phyloP scores from a whole-genome alignment of 192 early-diverging fungal genomes.

The Paraglomus occultum region DNA sequence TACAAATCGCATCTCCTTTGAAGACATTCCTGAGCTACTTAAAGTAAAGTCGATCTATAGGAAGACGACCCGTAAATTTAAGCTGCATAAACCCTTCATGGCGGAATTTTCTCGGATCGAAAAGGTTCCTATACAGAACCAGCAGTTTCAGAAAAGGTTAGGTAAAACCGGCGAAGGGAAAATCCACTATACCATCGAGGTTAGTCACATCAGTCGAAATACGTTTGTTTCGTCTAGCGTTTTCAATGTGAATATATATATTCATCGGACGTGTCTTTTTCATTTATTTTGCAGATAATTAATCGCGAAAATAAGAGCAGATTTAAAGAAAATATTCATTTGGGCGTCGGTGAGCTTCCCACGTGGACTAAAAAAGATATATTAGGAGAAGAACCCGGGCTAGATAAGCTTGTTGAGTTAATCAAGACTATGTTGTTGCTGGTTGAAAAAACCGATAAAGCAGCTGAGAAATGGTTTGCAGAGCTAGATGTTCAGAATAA shows the following conservation, averaged over 20 bases:
- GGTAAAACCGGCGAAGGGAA: conserved; percentile 34
- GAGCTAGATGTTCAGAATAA: too few species aligned
- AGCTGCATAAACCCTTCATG: conserved; percentile 43
- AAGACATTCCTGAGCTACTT: conserved; percentile 40
- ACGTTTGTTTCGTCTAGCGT: too few species aligned
- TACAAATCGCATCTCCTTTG: conserved; percentile 32
- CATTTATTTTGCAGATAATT: conserved; percentile 21
- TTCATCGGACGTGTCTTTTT: neutral
- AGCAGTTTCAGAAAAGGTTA: conserved; percentile 30
- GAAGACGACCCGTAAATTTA: conserved; percentile 34
- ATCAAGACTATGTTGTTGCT: conserved; percentile 37
- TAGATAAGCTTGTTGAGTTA: conserved; percentile 29
- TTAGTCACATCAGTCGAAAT: conserved; percentile 5
- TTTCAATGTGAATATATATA: neutral
- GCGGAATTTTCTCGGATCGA: conserved; percentile 39
- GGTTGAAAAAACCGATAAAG: conserved; percentile 34
- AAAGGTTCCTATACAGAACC: conserved; percentile 27
- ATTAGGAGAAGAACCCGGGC: conserved; percentile 26
- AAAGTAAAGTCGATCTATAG: conserved; percentile 32
- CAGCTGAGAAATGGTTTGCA: too few species aligned
- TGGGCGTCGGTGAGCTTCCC: conserved; percentile 35
- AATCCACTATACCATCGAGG: conserved; percentile 41
- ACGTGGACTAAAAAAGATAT: conserved; percentile 40
- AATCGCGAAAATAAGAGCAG: conserved; percentile 23
- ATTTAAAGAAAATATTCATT: conserved; percentile 33